Percentiles rank a stretch among this genome's conserved stretches.
These are phyloP conservation scores for Plantago major DNA, from an alignment of 257 asterid genomes.

Conservation along the genomic window DNA sequence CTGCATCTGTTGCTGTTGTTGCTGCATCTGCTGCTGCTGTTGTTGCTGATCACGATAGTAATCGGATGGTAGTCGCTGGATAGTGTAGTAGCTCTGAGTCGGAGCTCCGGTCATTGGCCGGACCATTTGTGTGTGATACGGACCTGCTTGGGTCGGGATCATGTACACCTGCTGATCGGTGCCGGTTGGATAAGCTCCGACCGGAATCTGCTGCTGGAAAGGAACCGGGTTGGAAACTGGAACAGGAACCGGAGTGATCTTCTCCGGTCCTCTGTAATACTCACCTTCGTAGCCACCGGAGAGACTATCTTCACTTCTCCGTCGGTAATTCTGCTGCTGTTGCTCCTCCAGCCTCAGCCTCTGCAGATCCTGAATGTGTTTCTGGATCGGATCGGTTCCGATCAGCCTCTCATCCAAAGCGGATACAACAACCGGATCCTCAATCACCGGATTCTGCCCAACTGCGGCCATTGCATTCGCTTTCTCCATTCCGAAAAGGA, in stretches of 20 bases:
- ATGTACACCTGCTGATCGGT: slow-evolving; percentile 59
- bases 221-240: slow-evolving; percentile 36
- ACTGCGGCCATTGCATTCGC: slow-evolving; percentile 39
- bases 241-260: slow-evolving; percentile 29
- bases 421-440: slow-evolving; percentile 37
- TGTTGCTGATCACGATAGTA: slow-evolving; percentile 52
- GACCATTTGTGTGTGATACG: slow-evolving; percentile 51
- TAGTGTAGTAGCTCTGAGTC: slow-evolving; percentile 65
- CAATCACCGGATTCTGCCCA: slow-evolving; percentile 31
- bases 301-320: slow-evolving; percentile 61
- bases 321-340: slow-evolving; percentile 32
- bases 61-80: slow-evolving; percentile 66
- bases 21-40: not conserved
- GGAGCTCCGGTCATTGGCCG: slow-evolving; percentile 56
- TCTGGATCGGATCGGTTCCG: slow-evolving; percentile 85
- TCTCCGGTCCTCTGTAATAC: slow-evolving; percentile 61
- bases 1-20: slow-evolving; percentile 24
- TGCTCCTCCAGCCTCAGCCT: slow-evolving; percentile 78
- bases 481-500: slow-evolving; percentile 73
- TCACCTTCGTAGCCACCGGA: slow-evolving; percentile 37
- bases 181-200: slow-evolving; percentile 52
- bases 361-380: slow-evolving; percentile 91
- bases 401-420: slow-evolving; percentile 51
- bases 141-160: slow-evolving; percentile 51
- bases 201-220: slow-evolving; percentile 52